Evolutionary conservation across 2,329 filamentous ascomycete genomes (phyloP), one percentile per base, ranked within the genome.

Genomic region (Neurospora sp.): DNA sequence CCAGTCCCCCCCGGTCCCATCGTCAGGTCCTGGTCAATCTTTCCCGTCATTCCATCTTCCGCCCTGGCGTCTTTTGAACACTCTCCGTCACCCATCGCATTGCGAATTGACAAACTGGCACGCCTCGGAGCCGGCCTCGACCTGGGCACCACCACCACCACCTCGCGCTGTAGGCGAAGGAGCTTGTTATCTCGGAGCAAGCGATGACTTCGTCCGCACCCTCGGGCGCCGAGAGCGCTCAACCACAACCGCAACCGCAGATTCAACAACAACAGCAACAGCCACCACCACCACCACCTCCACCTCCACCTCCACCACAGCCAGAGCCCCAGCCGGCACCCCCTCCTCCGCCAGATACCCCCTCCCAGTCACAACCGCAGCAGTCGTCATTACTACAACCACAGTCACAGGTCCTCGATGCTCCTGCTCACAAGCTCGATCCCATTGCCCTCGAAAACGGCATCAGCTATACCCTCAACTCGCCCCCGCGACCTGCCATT

Each of bases 141-240:
- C 66, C 66, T 42, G 66, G 67, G 68, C 66, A 39, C 52, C 68
- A 33, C 52, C 8, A 62, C 52, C 52, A 62, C 52, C 8, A 62
- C 52, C 23, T 33, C 46, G 46, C 13, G 13, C 52, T 62, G 52
- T 73, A 79, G 85, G 82, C 84, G 84, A 85, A 86, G 81, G 84
- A 86, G 85, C 85, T 86, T 84, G 84, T 79, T 75, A 33, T 73
- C 69, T 71, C 72, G 74, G 77, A 78, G 79, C 83, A 81, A 87
- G 85, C 85, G 84, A 87, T 87, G 85, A 86, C 84, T 86, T 87
- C 85, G 85, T 86, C 85, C 77, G 72, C 73, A 69, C 70, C 71
- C 70, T 73, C 76, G 73, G 73, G 73, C 73, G 73, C 68, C 71
- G 70, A 38, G 68, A 68, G 71, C 70, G 71, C 71, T 70, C 72